Evolutionary conservation across 2,329 filamentous ascomycete species (phyloP), one percentile per base, ranked within the genome.

Genomic region (Sclerotinia glacialis): DNA sequence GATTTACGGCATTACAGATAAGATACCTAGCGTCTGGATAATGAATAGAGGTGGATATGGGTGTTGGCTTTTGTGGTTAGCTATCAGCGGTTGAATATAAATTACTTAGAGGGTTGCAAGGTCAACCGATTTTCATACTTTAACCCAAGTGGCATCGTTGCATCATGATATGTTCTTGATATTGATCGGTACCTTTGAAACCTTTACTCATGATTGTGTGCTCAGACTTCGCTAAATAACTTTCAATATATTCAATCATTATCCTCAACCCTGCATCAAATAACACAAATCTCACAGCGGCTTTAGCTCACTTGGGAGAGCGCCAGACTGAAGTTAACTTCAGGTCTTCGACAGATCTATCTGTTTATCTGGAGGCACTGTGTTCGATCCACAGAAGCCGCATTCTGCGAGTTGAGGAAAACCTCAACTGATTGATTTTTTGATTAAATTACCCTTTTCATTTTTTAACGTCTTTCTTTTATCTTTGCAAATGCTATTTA

Each of bases 301-400:
- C 55, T 66, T 66, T 66, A 66, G 64, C 64, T 66, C 64, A 66
- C 64, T 66, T 66, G 64, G 64, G 64, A 66, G 64, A 66, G 64
- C 64, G 64, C 55, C 64, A 66, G 54, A 66, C 64, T 66, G 64
- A 66, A 61, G 64, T 61, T 53, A n/a, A 66, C 64, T 66, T 66
- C 55, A 52, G 64, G n/a, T 49, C 58, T 12, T 42, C 1, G 42
- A 16, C 53, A 55, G 40, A 52, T 44, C 34, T 5, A 16, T 28
- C 52, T 55, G 34, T 18, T 47, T 42, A 66, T 66, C 64, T 65
- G 54, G 53, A 59, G 63, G 63, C 63, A 65, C 63, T 65, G 63
- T 65, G 63, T 65, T 65, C 63, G 64, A 66, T 66, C 64, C 64
- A 66, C 64, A 66, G 64, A 66, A 66, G 64, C 34, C 64, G 64